Evolutionary conservation across 768 basidiomycete genomes (phyloP), one percentile per base, ranked within the genome.

Genomic region (Mrakia hoshinonis): DNA sequence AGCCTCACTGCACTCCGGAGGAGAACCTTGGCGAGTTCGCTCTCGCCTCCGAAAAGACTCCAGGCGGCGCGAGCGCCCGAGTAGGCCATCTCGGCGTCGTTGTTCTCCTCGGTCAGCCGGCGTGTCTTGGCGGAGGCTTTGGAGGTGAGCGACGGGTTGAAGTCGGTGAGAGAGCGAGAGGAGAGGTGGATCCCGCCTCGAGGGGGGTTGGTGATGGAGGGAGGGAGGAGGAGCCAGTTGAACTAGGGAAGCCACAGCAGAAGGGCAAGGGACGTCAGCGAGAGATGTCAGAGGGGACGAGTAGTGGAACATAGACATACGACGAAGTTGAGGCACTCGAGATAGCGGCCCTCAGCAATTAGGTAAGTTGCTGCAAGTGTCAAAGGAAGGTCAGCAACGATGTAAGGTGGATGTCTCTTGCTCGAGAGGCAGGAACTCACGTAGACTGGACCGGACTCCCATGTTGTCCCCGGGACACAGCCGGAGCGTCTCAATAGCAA

Each of bases 261-360:
- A 26, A 31, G n/a, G 29, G 15, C 13, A 34, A 31, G n/a, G n/a
- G n/a, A n/a, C n/a, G n/a, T n/a, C n/a, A n/a, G n/a, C n/a, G n/a
- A n/a, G n/a, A n/a, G n/a, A n/a, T n/a, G n/a, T n/a, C n/a, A n/a
- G n/a, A n/a, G n/a, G n/a, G n/a, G n/a, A n/a, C n/a, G n/a, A n/a
- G n/a, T n/a, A n/a, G n/a, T n/a, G n/a, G n/a, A 60, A 7, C 6
- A 10, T 26, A 26, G 55, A 60, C 55, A 9, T 10, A 60, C 55
- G 31, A 46, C 48, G 31, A 66, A 66, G 64, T 66, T 66, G 46
- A 66, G 64, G n/a, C 64, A 66, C 24, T 66, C 64, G 29, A 66
- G 64, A 26, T 51, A 66, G 20, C 64, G 46, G 20, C 26, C 29
- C 29, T 66, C 64, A 26, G 43, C 46, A 18, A 66, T 43, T 4